A percentile compares a stretch with the other conserved stretches of the same genome.
Evolutionary conservation across 352 stramenopile species (phyloP).

Genomic region (Globisporangium spiculum): DNA sequence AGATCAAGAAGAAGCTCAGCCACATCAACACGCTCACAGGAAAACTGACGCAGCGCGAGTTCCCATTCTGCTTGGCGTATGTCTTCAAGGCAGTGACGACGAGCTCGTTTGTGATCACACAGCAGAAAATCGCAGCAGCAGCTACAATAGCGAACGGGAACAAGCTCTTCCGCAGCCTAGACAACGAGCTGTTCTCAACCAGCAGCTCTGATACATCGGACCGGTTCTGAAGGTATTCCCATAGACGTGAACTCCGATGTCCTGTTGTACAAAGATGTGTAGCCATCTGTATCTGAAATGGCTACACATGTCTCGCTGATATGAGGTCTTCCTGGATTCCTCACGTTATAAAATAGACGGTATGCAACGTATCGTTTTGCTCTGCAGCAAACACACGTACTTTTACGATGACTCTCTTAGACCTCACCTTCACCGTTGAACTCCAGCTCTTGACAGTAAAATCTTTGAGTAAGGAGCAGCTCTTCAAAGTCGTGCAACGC

Average conservation of each 20-base stretch:
- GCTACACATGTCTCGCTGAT: background rate
- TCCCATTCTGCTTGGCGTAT: slow-evolving; percentile 25
- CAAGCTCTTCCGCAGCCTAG: background rate
- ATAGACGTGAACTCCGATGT: background rate
- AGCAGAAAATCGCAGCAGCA: slow-evolving; percentile 20
- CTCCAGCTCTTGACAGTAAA: background rate
- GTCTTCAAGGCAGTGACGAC: slow-evolving; percentile 17
- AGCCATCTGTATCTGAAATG: background rate
- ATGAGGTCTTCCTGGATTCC: background rate
- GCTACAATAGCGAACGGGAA: too few relatives aligned
- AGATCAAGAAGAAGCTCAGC: slow-evolving; percentile 26
- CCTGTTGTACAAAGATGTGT: background rate
- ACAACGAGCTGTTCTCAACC: background rate
- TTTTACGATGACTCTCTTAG: background rate
- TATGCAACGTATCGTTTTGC: background rate
- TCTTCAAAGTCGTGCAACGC: background rate
- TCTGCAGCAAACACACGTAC: background rate
- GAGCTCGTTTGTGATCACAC: slow-evolving; percentile 21
- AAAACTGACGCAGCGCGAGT: slow-evolving; percentile 18
- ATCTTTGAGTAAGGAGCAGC: background rate
- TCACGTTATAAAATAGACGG: background rate
- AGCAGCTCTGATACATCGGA: background rate
- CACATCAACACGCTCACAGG: slow-evolving; percentile 14
- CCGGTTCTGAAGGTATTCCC: background rate
- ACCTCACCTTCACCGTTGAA: background rate